Percentiles rank a stretch among this genome's conserved stretches.
Conservation (phyloP, 257 asterid genomes). For the Solanum pimpinellifolium region DNA sequence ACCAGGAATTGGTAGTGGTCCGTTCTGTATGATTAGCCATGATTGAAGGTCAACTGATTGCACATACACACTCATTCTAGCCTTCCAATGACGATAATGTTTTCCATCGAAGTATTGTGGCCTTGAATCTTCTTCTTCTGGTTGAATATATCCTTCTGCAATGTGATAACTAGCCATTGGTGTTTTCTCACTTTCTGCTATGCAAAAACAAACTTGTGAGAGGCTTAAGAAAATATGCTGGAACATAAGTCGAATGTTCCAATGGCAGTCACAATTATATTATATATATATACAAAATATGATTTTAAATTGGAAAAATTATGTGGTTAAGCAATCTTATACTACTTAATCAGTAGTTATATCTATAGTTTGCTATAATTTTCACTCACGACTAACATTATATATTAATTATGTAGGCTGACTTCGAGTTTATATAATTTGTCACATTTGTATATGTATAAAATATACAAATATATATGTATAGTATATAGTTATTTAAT, state of each 20-base stretch:
- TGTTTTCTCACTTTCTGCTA: neutral
- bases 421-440: no score
- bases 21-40: neutral
- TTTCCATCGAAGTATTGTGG: neutral
- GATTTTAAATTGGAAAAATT: no score
- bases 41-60: neutral
- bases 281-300: no score
- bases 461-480: no score
- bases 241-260: neutral
- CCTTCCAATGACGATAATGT: neutral
- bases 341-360: no score
- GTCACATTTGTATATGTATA: no score
- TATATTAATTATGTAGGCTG: no score
- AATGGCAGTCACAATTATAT: no score
- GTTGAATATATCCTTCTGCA: neutral
- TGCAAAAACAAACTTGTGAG: neutral
- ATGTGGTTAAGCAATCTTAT: no score
- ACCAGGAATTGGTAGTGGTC: neutral
- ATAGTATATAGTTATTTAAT: no score
- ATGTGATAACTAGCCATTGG: neutral
- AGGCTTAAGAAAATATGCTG: neutral
- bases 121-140: neutral
- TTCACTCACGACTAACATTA: no score
- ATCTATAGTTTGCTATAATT: no score
- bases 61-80: neutral